Evolutionary conservation across 148 eudicot species (phyloP), one percentile per base, ranked within the genome.

Genomic region (Gaultheria prostrata): DNA sequence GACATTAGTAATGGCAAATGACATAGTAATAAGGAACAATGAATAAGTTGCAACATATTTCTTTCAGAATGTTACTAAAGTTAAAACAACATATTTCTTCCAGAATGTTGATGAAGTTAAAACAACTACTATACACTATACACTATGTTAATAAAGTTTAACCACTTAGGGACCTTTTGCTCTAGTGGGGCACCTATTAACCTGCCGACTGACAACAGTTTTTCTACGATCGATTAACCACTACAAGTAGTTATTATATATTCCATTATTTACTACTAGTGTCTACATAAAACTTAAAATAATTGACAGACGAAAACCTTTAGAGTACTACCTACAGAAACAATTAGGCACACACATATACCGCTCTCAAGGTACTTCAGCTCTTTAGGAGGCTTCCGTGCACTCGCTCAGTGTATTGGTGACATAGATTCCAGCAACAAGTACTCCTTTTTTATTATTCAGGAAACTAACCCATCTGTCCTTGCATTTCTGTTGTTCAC

Each of bases 401-500:
- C 32, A 24, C 71, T 65, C 17, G 15, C 14, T 24, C 17, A 24
- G 15, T 65, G 71, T 7, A 65, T 24, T 14, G 17, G 33, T 65
- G 69, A 49, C 51, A 6, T 11, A n/a, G n/a, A 49, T 0, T 49
- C 51, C 11, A 7, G 10, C 28, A 57, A 57, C 63, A 57, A 57
- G 63, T 20, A 65, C 71, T 65, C 32, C 71, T 65, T 65, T 26
- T 26, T 26, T 17, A 65, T 65, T 30, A 24, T 11, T 26, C 24
- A 65, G 32, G 71, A 26, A 65, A 71, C 32, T 71, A 71, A 71
- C 75, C 45, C 75, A 71, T 30, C 73, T 67, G 26, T 67, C 39
- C 73, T 69, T 69, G 39, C 73, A 30, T 69, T 69, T 69, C 33
- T 69, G 35, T 69, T 30, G 39, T 69, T 39, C 35, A 69, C 73